These are phyloP conservation scores for Lipomyces yamadae DNA, from an alignment of 805 yeast genomes.

Conservation along the genomic window DNA sequence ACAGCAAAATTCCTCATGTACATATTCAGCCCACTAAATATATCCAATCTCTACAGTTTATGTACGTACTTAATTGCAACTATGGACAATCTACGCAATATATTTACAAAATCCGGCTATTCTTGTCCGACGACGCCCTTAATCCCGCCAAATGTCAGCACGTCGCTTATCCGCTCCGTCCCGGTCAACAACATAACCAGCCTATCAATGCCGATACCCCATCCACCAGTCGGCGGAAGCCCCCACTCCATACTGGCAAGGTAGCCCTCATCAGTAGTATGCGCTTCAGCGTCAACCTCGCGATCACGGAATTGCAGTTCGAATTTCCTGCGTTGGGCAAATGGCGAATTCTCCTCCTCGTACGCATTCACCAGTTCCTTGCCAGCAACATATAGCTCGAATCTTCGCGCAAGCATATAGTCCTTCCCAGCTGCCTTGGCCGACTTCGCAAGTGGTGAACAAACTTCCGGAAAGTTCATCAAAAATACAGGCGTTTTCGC, in stretches of 20 bases:
- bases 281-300: slow-evolving; percentile 61
- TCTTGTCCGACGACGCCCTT: slow-evolving; percentile 70
- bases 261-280: slow-evolving; percentile 73
- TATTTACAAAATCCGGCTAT: slow-evolving; percentile 5
- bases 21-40: slow-evolving; percentile 1
- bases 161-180: slow-evolving; percentile 70
- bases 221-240: slow-evolving; percentile 97
- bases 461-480: slow-evolving; percentile 76
- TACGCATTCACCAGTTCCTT: slow-evolving; percentile 89
- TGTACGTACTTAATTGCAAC: background rate
- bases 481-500: slow-evolving; percentile 66
- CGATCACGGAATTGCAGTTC: slow-evolving; percentile 58
- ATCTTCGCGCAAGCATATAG: slow-evolving; percentile 64
- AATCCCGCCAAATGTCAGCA: slow-evolving; percentile 73
- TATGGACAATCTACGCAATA: background rate
- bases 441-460: slow-evolving; percentile 90
- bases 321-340: slow-evolving; percentile 68
- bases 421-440: slow-evolving; percentile 40
- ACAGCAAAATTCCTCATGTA: background rate
- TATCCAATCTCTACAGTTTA: background rate
- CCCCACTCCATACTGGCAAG: slow-evolving; percentile 86
- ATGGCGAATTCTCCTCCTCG: slow-evolving; percentile 94
- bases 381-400: slow-evolving; percentile 81
- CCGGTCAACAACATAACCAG: slow-evolving; percentile 77
- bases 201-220: slow-evolving; percentile 95